Evolutionary conservation across 257 asterid species (phyloP).

Genomic region (Catharanthus roseus): DNA sequence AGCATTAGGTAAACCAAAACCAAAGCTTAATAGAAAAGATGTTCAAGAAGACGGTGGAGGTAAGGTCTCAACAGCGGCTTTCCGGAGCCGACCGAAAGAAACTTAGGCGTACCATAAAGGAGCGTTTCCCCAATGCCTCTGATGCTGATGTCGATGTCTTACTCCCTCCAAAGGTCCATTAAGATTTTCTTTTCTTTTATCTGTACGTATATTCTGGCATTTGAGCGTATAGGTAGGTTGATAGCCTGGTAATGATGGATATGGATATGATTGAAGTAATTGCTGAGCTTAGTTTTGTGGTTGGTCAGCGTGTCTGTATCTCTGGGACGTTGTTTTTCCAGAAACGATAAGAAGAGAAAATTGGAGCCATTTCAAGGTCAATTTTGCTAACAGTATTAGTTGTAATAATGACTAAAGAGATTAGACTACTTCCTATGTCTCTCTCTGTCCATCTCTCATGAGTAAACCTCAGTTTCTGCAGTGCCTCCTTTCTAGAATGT

Average conservation of each 20-base stretch:
- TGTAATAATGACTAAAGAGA: background rate
- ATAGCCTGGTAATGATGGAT: background rate
- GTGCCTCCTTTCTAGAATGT: too few species aligned
- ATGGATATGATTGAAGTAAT: background rate
- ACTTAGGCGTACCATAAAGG: constrained; percentile 63
- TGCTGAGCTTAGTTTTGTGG: background rate
- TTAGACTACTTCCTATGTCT: too few species aligned
- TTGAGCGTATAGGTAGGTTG: background rate
- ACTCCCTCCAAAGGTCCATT: constrained; percentile 90
- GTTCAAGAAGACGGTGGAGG: constrained; percentile 92
- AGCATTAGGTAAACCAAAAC: background rate
- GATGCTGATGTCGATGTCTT: constrained; percentile 61
- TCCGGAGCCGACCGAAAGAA: constrained; percentile 98
- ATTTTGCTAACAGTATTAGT: background rate
- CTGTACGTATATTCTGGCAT: background rate
- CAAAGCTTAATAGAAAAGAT: constrained; percentile 20
- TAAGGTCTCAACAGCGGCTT: constrained; percentile 81
- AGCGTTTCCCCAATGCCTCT: constrained; percentile 62
- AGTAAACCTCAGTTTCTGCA: background rate
- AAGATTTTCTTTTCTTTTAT: background rate
- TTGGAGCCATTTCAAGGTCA: background rate
- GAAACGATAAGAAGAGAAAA: too few species aligned
- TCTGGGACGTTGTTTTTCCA: too few species aligned
- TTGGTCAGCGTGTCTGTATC: too few species aligned
- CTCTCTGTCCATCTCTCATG: background rate